Evolutionary conservation across 2,329 filamentous ascomycete genomes (phyloP), one percentile per base, ranked within the genome.

Genomic region (Penicillium freii): DNA sequence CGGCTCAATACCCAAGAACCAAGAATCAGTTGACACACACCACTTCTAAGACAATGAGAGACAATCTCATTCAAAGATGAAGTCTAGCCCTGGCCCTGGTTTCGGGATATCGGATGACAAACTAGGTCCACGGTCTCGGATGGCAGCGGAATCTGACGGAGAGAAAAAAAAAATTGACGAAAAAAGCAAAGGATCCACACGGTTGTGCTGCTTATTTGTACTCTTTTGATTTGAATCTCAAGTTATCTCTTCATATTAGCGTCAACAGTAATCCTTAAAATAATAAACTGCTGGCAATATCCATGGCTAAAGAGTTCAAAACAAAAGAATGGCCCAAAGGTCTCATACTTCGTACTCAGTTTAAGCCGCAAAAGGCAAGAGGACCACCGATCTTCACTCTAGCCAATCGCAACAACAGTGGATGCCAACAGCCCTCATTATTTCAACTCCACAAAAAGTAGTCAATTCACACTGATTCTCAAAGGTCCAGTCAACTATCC

Each of bases 101-200:
- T 19, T 29, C 33, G 42, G 49, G 11, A 42, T 21, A 13, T 47
- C 42, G 49, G 49, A 21, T 36, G 7, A 47, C 11, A 27, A 34
- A n/a, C 19, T 19, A 42, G 53, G 36, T 51, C 53, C 31, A 10
- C 21, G 19, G 49, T 47, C 23, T 57, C 54, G 54, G 54, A 57
- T 57, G 36, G n/a, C 40, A 15, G 54, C 54, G 49, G 54, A 57
- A 47, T 40, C 21, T 36, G 40, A 46, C 15, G 17, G 33, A 21
- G 23, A 6, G 33, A n/a, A n/a, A n/a, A 11, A 15, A 49, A 23
- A 54, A 27, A 36, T 23, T 23, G 1, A 23, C 23, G 21, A 27
- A 27, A 27, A 39, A 15, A 21, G 1, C 1, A 36, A 17, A 36
- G 31, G 54, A 52, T 47, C 49, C 49, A 53, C 54, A 43, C 15